Evolutionary conservation across 345 rosid species (phyloP).

Genomic region (Nasturtium officinale): DNA sequence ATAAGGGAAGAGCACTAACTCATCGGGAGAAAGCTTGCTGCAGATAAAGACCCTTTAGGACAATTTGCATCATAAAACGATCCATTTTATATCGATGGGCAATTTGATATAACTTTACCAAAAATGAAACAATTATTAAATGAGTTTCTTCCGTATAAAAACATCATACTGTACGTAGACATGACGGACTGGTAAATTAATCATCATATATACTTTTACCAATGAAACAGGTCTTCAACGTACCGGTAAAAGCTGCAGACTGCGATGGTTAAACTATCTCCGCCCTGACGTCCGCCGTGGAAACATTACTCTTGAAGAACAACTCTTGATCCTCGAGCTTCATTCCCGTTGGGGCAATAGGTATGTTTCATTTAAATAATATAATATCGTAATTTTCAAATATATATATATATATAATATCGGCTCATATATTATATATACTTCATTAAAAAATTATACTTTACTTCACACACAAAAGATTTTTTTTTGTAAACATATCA

Average conservation of each 20-base stretch:
- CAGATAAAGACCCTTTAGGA: constrained; percentile 43
- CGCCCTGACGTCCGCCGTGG: constrained; percentile 96
- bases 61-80: constrained; percentile 41
- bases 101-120: constrained; percentile 33
- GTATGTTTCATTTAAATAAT: constrained; percentile 47
- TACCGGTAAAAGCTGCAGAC: constrained; percentile 94
- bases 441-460: not conserved
- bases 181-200: constrained; percentile 26
- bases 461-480: not conserved
- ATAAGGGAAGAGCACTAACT: constrained; percentile 48
- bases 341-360: constrained; percentile 97
- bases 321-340: constrained; percentile 86
- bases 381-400: no score
- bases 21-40: constrained; percentile 44
- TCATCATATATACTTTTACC: constrained; percentile 23
- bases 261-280: constrained; percentile 92
- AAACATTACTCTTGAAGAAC: constrained; percentile 89
- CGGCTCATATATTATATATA: not conserved
- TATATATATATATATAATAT: not conserved
- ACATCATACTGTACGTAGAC: constrained; percentile 24
- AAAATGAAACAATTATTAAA: constrained; percentile 21
- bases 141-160: constrained; percentile 42
- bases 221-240: constrained; percentile 73
- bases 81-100: constrained; percentile 12
- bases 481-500: not conserved